phyloP scores from a whole-genome alignment of 768 basidiomycete species.

The Melanogaster broomeanus region DNA sequence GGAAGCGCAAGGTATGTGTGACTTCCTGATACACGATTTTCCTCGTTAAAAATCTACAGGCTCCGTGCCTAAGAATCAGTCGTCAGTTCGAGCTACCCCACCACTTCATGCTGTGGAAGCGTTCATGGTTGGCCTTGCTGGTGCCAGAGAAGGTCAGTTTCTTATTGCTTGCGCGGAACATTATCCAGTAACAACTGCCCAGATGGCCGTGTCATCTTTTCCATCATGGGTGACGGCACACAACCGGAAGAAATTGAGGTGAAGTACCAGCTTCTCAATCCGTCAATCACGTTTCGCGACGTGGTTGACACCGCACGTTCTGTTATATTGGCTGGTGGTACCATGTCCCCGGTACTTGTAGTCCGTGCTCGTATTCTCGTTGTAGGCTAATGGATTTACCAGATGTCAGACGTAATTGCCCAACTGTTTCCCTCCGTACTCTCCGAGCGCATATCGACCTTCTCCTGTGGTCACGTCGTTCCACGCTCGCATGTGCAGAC shows the following conservation, averaged over 20 bases:
- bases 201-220: constrained; percentile 81
- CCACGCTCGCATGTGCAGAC: constrained; percentile 77
- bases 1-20: constrained; percentile 29
- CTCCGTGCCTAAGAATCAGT: constrained; percentile 1
- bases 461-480: constrained; percentile 93
- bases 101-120: constrained; percentile 81
- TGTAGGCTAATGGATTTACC: constrained; percentile 7
- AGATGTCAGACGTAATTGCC: constrained; percentile 86
- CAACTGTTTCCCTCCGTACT: constrained; percentile 78
- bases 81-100: constrained; percentile 51
- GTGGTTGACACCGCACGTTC: constrained; percentile 78
- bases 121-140: constrained; percentile 76
- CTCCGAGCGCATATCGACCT: constrained; percentile 63
- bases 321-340: constrained; percentile 91
- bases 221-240: constrained; percentile 39
- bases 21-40: background rate
- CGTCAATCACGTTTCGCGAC: constrained; percentile 83
- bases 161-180: background rate
- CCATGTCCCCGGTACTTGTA: constrained; percentile 93
- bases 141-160: constrained; percentile 65
- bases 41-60: constrained; percentile 9
- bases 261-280: constrained; percentile 92
- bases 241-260: constrained; percentile 56
- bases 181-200: background rate
- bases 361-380: background rate